phyloP scores from a whole-genome alignment of 257 asterid genomes.

The Ilex aquifolium region DNA sequence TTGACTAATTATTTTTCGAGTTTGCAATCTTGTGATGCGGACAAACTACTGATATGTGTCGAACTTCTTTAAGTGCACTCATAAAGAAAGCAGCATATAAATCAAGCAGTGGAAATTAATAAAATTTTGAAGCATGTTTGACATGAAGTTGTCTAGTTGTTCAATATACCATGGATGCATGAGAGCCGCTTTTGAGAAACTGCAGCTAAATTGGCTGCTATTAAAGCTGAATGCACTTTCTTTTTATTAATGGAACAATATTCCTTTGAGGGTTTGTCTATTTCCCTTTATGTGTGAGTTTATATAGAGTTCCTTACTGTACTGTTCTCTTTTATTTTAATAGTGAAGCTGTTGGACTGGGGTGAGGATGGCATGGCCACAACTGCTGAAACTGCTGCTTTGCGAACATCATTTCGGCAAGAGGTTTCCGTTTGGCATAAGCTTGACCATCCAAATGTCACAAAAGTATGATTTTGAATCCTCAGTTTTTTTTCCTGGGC shows the following conservation, averaged over 20 bases:
- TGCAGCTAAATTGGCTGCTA: neutral
- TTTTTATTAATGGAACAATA: too few species aligned
- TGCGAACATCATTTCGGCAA: constrained; percentile 69
- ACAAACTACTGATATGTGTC: too few species aligned
- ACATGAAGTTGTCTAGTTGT: neutral
- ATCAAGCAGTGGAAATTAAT: too few species aligned
- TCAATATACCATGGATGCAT: neutral
- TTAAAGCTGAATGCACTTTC: neutral
- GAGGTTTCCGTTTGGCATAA: constrained; percentile 89
- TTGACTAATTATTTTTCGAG: too few species aligned
- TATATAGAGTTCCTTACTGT: neutral
- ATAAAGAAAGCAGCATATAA: too few species aligned
- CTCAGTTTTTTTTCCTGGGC: constrained; percentile 7
- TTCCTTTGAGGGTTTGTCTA: neutral
- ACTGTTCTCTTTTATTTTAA: constrained; percentile 1
- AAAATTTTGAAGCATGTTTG: too few species aligned
- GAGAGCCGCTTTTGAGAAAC: too few species aligned
- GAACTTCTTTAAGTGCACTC: too few species aligned
- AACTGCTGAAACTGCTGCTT: constrained; percentile 66
- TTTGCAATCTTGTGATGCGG: too few species aligned
- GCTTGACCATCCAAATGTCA: constrained; percentile 78
- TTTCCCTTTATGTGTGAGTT: neutral
- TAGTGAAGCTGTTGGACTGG: constrained; percentile 88
- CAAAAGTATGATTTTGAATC: constrained; percentile 28
- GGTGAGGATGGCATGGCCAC: constrained; percentile 86